phyloP scores from a whole-genome alignment of 768 basidiomycete species.

The Hypholoma sublateritium region DNA sequence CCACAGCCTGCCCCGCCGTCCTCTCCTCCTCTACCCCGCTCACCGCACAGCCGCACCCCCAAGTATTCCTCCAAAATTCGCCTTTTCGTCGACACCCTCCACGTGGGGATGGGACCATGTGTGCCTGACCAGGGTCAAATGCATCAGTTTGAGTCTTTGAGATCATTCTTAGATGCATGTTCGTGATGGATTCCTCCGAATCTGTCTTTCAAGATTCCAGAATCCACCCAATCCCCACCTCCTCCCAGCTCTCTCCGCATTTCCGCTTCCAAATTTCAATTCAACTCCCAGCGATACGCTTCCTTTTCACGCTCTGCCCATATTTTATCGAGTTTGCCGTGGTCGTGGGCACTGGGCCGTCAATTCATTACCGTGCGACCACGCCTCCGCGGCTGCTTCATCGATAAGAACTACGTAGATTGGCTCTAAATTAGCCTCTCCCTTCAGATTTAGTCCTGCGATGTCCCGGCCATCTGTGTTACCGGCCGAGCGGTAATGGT shows the following conservation, averaged over 20 bases:
- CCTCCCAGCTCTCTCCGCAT: background rate
- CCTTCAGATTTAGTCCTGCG: conserved; percentile 13
- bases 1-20: background rate
- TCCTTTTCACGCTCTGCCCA: background rate
- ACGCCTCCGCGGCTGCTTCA: conserved; percentile 5
- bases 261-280: background rate
- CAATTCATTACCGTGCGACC: background rate
- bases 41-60: background rate
- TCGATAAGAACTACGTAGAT: conserved; percentile 20
- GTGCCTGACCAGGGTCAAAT: conserved; percentile 22
- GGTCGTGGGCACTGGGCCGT: background rate
- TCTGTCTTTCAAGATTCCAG: conserved; percentile 13
- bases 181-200: conserved; percentile 18
- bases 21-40: background rate
- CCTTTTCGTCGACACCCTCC: background rate
- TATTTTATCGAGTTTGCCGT: background rate
- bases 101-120: conserved; percentile 8
- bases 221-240: conserved; percentile 9
- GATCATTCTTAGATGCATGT: conserved; percentile 22
- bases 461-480: conserved; percentile 11
- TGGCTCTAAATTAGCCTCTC: conserved; percentile 17
- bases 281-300: background rate
- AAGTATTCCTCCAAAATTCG: background rate
- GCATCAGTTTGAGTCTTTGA: conserved; percentile 18
- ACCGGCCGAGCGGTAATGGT: conserved; percentile 4